Base-by-base conservation (phyloP, 2,329 filamentous ascomycete genomes). In the Periconia macrospinosa region DNA sequence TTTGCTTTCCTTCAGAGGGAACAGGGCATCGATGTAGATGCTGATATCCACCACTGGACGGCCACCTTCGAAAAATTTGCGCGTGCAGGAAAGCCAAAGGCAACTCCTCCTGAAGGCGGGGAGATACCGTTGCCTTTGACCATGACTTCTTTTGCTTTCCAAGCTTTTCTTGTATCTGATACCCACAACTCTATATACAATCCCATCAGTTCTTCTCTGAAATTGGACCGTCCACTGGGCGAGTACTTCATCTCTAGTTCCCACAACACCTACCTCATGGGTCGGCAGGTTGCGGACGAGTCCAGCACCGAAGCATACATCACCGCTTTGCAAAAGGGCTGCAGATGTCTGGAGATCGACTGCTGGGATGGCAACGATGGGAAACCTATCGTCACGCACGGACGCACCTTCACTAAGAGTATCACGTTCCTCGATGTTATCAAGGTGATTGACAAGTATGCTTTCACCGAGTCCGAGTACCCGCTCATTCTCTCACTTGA, bases 201-300 rank as follows among this genome's bases (percentile, higher is more conserved):
- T 27, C 82, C 83, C 41, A 81, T 83, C 56, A 82, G 84, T n/a
- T 75, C 83, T 13, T 77, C 85, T 27, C 85, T 86, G 51, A 79
- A 79, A 6, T 84, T 97, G 50, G 86, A 96, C 68, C 86, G 90
- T 20, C 94, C 94, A 0, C 79, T 97, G 71, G 96, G 96, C 70
- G 93, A 97, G 70, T 99, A 99, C 75, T 97, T 92, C 78, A 94
- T 99, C 61, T 97, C 93, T 1, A 97, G 92, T 78, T 97, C 94
- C 1, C 94, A 99, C 80, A 99, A 99, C 75, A 99, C 94, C 0
- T 99, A 99, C 68, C 86, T 99, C 1, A 81, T 95, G 5, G 94
- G 94, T 14, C 87, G 92, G 50, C 94, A 99, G 72, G 87, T 97
- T 2, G 89, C 87, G 11, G 93, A 93, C 27, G 85, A 90, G 43